Conservation (phyloP, 1,284 basidiomycete genomes). For the Boletellus deceptivus region DNA sequence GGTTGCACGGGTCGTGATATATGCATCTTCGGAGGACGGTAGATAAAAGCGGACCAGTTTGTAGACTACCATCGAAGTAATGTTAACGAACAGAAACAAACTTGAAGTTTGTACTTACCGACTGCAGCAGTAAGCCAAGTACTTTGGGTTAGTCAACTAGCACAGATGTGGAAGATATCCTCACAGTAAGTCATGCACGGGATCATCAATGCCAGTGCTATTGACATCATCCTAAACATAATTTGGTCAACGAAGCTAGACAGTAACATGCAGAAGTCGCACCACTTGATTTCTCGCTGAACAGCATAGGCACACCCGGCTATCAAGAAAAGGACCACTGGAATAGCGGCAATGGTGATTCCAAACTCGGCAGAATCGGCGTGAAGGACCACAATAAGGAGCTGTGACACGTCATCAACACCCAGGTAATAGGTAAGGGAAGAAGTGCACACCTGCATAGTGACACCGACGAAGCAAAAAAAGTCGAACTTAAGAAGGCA, state of each 20-base stretch:
- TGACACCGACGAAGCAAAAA: conserved; percentile 81
- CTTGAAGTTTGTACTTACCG: conserved; percentile 14
- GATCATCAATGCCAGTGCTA: conserved; percentile 69
- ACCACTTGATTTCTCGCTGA: conserved; percentile 78
- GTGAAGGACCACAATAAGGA: conserved; percentile 71
- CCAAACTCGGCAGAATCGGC: conserved; percentile 70
- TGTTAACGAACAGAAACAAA: conserved; percentile 2
- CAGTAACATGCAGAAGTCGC: conserved; percentile 16
- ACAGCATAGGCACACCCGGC: conserved; percentile 66
- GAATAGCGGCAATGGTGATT: conserved; percentile 77
- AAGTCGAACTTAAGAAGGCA: conserved; percentile 87
- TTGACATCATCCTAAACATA: conserved; percentile 55
- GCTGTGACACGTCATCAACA: conserved; percentile 36
- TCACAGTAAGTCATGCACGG: conserved; percentile 72
- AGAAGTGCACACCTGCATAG: conserved; percentile 64
- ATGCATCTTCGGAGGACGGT: conserved; percentile 51
- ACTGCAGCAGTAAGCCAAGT: conserved; percentile 36
- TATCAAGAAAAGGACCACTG: conserved; percentile 72
- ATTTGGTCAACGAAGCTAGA: conserved; percentile 1
- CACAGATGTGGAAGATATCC: conserved; percentile 26
- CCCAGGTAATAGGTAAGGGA: neutral
- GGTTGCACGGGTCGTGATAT: conserved; percentile 70
- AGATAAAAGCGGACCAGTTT: conserved; percentile 78
- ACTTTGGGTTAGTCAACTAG: conserved; percentile 13
- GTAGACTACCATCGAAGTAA: conserved; percentile 51